Percentiles rank a stretch among this genome's conserved stretches.
Conservation (phyloP, 257 asterid species). For the Nicotiana attenuata region DNA sequence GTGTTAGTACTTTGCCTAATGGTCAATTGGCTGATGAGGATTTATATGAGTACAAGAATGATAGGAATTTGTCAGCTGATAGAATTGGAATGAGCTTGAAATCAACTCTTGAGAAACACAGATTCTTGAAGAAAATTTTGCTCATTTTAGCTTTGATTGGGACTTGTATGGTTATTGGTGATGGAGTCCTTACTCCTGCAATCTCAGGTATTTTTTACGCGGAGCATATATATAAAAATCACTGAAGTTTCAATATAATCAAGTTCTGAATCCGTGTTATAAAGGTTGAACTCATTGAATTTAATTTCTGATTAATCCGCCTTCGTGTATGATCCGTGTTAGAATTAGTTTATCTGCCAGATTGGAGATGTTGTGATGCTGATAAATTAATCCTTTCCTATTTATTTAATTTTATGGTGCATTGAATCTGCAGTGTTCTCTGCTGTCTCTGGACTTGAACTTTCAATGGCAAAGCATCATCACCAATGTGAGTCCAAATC, state of each 20-base stretch:
- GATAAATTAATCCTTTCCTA: neutral
- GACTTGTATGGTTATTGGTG: constrained; percentile 97
- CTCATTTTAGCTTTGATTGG: constrained; percentile 83
- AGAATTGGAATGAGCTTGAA: constrained; percentile 59
- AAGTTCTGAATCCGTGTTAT: neutral
- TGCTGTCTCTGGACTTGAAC: constrained; percentile 96
- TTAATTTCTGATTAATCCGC: neutral
- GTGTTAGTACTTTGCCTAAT: constrained; percentile 76
- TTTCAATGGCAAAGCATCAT: constrained; percentile 69
- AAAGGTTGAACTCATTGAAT: neutral
- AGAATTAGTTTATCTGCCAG: constrained; percentile 6
- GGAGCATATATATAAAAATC: neutral
- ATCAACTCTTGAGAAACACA: constrained; percentile 70
- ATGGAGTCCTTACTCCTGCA: constrained; percentile 94
- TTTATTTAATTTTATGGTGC: constrained; percentile 1
- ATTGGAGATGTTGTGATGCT: neutral
- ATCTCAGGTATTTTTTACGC: constrained; percentile 56
- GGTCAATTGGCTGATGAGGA: constrained; percentile 96
- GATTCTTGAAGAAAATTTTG: constrained; percentile 52
- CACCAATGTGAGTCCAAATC: constrained; percentile 69
- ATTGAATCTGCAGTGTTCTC: constrained; percentile 72
- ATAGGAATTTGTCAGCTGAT: constrained; percentile 38
- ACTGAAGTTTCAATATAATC: neutral
- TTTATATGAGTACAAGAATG: constrained; percentile 65
- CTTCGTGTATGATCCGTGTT: neutral